Evolutionary conservation across 768 basidiomycete genomes (phyloP).

Genomic region (Mycena venus): DNA sequence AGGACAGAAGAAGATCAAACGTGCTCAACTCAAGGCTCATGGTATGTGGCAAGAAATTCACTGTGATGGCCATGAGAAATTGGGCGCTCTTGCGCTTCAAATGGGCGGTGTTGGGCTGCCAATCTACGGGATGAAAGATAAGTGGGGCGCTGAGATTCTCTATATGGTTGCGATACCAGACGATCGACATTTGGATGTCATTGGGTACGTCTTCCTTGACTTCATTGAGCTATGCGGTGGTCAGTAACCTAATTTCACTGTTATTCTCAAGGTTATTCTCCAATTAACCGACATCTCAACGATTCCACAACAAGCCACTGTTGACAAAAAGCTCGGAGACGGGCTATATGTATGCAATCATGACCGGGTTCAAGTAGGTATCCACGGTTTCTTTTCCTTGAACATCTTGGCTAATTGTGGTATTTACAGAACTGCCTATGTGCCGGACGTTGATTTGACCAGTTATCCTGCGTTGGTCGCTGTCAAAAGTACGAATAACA

Average conservation of each 20-base stretch:
- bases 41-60: constrained; percentile 39
- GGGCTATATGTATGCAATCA: too few species aligned
- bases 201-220: constrained; percentile 42
- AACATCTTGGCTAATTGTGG: not conserved
- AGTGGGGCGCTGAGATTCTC: constrained; percentile 37
- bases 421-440: constrained; percentile 35
- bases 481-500: constrained; percentile 40
- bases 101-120: constrained; percentile 41
- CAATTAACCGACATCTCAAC: not conserved
- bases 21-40: constrained; percentile 28
- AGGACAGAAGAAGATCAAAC: constrained; percentile 22
- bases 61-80: too few species aligned
- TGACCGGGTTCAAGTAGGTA: constrained; percentile 6
- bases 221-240: constrained; percentile 34
- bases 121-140: constrained; percentile 41
- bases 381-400: not conserved
- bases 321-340: too few species aligned
- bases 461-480: constrained; percentile 35
- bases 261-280: not conserved
- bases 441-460: constrained; percentile 34
- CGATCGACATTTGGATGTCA: constrained; percentile 31
- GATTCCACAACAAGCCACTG: too few species aligned
- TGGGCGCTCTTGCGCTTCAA: constrained; percentile 38
- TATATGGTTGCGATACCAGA: constrained; percentile 40
- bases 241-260: constrained; percentile 10